These are phyloP conservation scores for Plantago ovata DNA, from an alignment of 257 asterid species.

Conservation along the genomic window DNA sequence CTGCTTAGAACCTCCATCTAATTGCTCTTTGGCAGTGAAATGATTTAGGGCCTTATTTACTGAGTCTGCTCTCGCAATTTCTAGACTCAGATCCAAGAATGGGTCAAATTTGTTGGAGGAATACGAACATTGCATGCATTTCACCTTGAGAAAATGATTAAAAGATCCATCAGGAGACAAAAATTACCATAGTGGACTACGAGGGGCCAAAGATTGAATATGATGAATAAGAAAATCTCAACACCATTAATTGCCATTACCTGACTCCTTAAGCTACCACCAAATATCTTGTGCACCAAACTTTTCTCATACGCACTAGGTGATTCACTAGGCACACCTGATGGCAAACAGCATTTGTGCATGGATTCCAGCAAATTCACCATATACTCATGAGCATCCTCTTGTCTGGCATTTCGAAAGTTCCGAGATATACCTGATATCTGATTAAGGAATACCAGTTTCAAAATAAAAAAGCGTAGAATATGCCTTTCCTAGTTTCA, in stretches of 20 bases:
- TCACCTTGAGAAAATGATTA: slow-evolving; percentile 53
- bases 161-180: slow-evolving; percentile 8
- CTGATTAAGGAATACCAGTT: slow-evolving; percentile 42
- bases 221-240: neutral
- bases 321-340: slow-evolving; percentile 94
- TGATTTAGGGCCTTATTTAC: slow-evolving; percentile 69
- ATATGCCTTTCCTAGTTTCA: too few species aligned
- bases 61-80: slow-evolving; percentile 76
- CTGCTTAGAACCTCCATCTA: slow-evolving; percentile 89
- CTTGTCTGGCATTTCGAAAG: slow-evolving; percentile 89
- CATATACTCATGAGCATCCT: slow-evolving; percentile 99
- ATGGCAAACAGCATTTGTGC: slow-evolving; percentile 98
- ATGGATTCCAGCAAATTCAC: slow-evolving; percentile 89
- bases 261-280: slow-evolving; percentile 94
- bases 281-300: slow-evolving; percentile 95
- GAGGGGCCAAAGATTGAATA: neutral
- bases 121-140: slow-evolving; percentile 88
- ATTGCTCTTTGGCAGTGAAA: slow-evolving; percentile 80
- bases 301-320: slow-evolving; percentile 92
- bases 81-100: slow-evolving; percentile 88
- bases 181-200: neutral
- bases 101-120: slow-evolving; percentile 93
- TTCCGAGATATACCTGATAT: slow-evolving; percentile 78
- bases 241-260: slow-evolving; percentile 28
- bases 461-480: slow-evolving; percentile 14